Conservation (phyloP, 139 green algal species). For the Chlorella sp. region DNA sequence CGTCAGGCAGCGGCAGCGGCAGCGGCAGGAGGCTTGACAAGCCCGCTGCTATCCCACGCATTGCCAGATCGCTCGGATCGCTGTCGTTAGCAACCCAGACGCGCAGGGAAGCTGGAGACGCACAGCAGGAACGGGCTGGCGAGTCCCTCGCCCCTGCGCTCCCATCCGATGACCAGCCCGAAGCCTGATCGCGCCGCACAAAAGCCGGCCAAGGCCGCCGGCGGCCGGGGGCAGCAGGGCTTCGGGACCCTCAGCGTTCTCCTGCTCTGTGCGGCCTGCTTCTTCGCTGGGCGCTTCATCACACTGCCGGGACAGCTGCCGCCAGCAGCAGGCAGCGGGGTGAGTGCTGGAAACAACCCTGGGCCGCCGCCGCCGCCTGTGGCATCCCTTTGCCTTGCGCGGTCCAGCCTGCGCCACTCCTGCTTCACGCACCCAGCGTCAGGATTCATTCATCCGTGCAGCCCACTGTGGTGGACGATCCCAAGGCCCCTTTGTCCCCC, state of each 20-base stretch:
- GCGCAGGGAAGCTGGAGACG: no score
- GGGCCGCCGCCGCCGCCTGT: background rate
- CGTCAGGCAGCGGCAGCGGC: no score
- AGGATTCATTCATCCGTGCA: background rate
- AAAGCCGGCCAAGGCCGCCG: no score
- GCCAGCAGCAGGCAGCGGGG: background rate
- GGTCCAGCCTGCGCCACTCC: background rate
- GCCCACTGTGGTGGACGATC: slow-evolving; percentile 12
- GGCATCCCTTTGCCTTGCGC: background rate
- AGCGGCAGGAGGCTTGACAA: no score
- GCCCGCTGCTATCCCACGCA: no score
- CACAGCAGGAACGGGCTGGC: no score
- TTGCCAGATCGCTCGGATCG: no score
- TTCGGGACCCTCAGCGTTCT: background rate
- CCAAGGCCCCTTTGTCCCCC: background rate
- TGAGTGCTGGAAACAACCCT: background rate
- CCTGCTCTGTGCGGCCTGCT: slow-evolving; percentile 13
- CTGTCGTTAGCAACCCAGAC: no score
- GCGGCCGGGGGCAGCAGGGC: background rate
- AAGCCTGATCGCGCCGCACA: no score
- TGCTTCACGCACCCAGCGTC: background rate
- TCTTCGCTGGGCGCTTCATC: slow-evolving; percentile 43
- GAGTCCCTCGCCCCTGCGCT: no score
- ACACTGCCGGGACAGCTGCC: slow-evolving; percentile 23
- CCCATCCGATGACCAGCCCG: no score